Conservation (phyloP, 768 basidiomycete genomes). For the Boletus subcaerulescens region DNA sequence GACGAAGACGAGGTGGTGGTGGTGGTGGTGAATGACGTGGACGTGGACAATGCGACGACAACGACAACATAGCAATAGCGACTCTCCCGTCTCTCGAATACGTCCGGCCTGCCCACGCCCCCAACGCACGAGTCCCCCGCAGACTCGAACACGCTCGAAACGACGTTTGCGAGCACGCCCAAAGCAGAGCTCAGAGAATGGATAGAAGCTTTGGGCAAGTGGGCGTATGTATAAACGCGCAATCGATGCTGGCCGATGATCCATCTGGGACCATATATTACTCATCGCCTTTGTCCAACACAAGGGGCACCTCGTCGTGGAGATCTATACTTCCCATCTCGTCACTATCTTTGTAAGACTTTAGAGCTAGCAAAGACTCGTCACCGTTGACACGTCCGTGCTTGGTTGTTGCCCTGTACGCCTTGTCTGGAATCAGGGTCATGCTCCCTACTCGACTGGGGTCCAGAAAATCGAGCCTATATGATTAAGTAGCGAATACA, state of each 20-base stretch:
- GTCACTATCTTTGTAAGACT: background rate
- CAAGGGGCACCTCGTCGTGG: background rate
- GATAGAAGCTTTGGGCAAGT: slow-evolving; percentile 36
- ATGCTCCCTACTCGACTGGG: too few relatives aligned
- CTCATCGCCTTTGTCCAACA: background rate
- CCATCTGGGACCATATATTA: background rate
- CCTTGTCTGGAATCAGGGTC: too few relatives aligned
- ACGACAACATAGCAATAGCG: too few relatives aligned
- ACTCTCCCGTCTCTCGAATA: slow-evolving; percentile 50
- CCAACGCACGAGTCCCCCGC: slow-evolving; percentile 8
- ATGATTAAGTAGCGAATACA: slow-evolving; percentile 9
- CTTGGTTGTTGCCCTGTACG: too few relatives aligned
- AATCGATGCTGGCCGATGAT: background rate
- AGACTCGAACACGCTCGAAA: slow-evolving; percentile 10
- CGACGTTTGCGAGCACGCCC: slow-evolving; percentile 27
- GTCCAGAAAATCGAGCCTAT: too few relatives aligned
- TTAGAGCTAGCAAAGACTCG: background rate
- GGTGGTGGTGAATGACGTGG: too few relatives aligned
- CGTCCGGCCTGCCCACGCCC: slow-evolving; percentile 26
- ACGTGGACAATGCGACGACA: too few relatives aligned
- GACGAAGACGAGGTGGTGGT: too few relatives aligned
- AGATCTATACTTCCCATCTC: slow-evolving; percentile 4
- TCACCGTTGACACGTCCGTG: background rate
- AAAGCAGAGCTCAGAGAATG: slow-evolving; percentile 33
- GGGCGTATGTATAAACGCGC: slow-evolving; percentile 37